Conservation (phyloP, 441 rosid genomes). For the Erysimum cheiri region DNA sequence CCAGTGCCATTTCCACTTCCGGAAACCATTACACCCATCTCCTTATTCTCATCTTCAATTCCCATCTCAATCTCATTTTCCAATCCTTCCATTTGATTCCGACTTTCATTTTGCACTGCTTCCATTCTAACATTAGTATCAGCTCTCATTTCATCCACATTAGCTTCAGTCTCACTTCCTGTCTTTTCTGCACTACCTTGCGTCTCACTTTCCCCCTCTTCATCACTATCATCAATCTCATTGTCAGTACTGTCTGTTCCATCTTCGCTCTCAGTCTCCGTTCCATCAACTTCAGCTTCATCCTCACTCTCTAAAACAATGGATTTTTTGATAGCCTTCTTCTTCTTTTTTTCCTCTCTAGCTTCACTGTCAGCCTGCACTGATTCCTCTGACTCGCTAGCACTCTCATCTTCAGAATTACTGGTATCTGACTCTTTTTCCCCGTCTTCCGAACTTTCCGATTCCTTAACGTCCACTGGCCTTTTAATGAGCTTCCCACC, state of each 20-base stretch:
- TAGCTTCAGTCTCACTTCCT: constrained; percentile 39
- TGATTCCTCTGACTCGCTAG: constrained; percentile 43
- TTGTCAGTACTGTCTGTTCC: constrained; percentile 40
- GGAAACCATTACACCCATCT: constrained; percentile 33
- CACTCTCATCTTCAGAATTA: constrained; percentile 45
- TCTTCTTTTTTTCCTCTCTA: constrained; percentile 43
- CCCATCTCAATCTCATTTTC: constrained; percentile 38
- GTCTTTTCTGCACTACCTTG: constrained; percentile 40
- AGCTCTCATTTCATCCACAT: constrained; percentile 25
- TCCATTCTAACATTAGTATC: constrained; percentile 33
- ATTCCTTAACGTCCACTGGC: constrained; percentile 48
- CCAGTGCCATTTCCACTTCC: constrained; percentile 36
- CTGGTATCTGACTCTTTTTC: constrained; percentile 41
- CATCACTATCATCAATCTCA: constrained; percentile 41
- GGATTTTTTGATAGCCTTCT: constrained; percentile 33
- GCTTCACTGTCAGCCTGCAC: constrained; percentile 39
- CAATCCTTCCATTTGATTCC: constrained; percentile 33
- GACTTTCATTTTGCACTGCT: constrained; percentile 31
- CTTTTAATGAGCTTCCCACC: constrained; percentile 38
- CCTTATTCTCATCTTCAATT: constrained; percentile 36
- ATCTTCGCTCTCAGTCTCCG: constrained; percentile 39
- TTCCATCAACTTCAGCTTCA: constrained; percentile 39
- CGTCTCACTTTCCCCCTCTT: constrained; percentile 39
- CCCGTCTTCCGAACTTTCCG: constrained; percentile 45
- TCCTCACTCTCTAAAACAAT: constrained; percentile 43